Evolutionary conservation across 1,139 yeast species (phyloP).

Genomic region (Taphrina betulina): DNA sequence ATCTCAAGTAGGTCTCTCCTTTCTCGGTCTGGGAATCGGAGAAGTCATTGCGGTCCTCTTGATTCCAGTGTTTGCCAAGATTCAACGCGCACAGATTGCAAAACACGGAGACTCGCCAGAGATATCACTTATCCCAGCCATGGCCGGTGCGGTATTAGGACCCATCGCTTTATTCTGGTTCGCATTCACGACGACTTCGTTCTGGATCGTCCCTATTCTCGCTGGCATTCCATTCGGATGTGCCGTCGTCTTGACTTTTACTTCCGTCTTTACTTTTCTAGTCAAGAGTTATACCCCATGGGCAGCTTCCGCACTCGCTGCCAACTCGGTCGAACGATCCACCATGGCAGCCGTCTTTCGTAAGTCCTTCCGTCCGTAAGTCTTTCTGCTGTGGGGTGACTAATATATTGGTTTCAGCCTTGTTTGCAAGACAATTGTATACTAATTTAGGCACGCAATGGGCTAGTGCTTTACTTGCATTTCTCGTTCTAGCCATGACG

Average conservation of each 20-base stretch:
- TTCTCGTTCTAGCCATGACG: slow-evolving; percentile 59
- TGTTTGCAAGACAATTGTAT: slow-evolving; percentile 51
- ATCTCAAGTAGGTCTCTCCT: slow-evolving; percentile 52
- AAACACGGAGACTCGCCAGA: slow-evolving; percentile 49
- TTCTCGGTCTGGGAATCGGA: slow-evolving; percentile 56
- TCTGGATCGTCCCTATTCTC: slow-evolving; percentile 61
- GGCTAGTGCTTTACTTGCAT: slow-evolving; percentile 74
- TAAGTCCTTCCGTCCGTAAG: slow-evolving; percentile 44
- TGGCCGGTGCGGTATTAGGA: slow-evolving; percentile 49
- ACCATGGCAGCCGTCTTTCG: slow-evolving; percentile 47
- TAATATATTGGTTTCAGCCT: background rate
- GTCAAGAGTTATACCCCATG: slow-evolving; percentile 65
- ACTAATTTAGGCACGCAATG: slow-evolving; percentile 67
- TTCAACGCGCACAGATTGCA: slow-evolving; percentile 4
- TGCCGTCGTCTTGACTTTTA: slow-evolving; percentile 70
- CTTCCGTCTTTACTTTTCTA: slow-evolving; percentile 54
- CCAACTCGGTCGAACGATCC: slow-evolving; percentile 61
- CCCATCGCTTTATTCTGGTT: slow-evolving; percentile 66
- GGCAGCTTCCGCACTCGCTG: slow-evolving; percentile 88
- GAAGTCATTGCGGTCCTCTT: slow-evolving; percentile 40
- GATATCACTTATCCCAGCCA: slow-evolving; percentile 54
- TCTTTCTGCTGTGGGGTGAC: slow-evolving; percentile 40
- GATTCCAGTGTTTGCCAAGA: slow-evolving; percentile 35
- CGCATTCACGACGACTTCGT: slow-evolving; percentile 47
- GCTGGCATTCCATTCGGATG: slow-evolving; percentile 83